Evolutionary conservation across 2,329 filamentous ascomycete genomes (phyloP), one percentile per base, ranked within the genome.

Genomic region (Sporothrix dimorphospora): DNA sequence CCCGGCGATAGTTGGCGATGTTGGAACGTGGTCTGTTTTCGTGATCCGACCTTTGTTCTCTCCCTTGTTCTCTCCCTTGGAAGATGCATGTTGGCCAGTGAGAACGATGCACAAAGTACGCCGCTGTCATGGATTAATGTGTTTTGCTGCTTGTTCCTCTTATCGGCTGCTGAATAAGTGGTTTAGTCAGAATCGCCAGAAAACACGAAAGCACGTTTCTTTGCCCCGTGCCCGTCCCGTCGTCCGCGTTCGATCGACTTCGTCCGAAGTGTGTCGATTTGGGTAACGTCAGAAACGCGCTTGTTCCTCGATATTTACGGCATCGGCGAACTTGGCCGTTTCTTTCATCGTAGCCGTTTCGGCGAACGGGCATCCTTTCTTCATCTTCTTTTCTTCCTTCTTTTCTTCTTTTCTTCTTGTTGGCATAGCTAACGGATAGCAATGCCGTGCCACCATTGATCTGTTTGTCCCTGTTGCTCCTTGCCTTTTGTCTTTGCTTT

Each of bases 201-300:
- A 34, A 34, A 19, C 16, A 19, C 12, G 55, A 61, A 14, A 21
- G 12, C 57, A n/a, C 57, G 34, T 61, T 19, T 34, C 11, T 9
- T 40, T 6, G 6, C 45, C 16, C 42, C 11, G 11, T 47, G 47
- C 4, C 9, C 19, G 19, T 67, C 4, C 9, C 19, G 19, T 67
- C 27, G 19, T 67, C 65, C 27, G 63, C 19, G 40, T 51, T 67
- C 63, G 45, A 67, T 67, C 65, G 65, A 53, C 45, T 53, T 53
- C 27, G 65, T 51, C 65, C 65, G 30, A 40, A 38, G 24, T 21
- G 19, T 47, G 42, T 19, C 42, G 42, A 14, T 19, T 14, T 47
- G 3, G 12, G 42, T n/a, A n/a, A 6, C 30, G 30, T n/a, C n/a
- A n/a, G n/a, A n/a, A 34, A 34, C 30, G 30, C 6, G 30, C 6